phyloP scores from a whole-genome alignment of 2,329 filamentous ascomycete genomes.

The Clonostachys byssicola region DNA sequence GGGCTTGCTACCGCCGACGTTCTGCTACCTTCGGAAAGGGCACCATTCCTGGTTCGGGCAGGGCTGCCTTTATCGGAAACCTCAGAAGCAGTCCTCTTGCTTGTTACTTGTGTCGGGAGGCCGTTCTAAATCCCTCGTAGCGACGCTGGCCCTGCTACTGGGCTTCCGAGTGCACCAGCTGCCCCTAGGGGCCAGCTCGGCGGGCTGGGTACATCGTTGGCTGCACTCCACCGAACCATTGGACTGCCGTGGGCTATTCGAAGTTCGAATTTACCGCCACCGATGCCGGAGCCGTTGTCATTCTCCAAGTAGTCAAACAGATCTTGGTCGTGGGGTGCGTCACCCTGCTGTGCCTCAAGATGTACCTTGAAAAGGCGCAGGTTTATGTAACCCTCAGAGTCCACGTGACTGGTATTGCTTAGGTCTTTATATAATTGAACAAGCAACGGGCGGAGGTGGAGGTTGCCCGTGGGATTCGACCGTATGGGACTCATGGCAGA shows the following conservation, averaged over 20 bases:
- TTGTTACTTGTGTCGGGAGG: neutral
- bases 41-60: too few relatives aligned
- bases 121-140: constrained; percentile 26
- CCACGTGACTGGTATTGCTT: constrained; percentile 26
- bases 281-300: constrained; percentile 80
- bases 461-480: constrained; percentile 11
- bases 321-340: constrained; percentile 50
- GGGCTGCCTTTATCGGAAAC: too few relatives aligned
- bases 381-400: constrained; percentile 63
- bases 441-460: constrained; percentile 68
- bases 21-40: too few relatives aligned
- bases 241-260: constrained; percentile 42
- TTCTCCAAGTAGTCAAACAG: constrained; percentile 85
- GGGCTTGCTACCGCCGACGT: too few relatives aligned
- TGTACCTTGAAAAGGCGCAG: constrained; percentile 64
- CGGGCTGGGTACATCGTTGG: constrained; percentile 38
- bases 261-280: constrained; percentile 81
- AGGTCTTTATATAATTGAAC: constrained; percentile 73
- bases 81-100: too few relatives aligned
- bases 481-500: constrained; percentile 19
- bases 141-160: constrained; percentile 41
- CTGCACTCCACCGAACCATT: constrained; percentile 49
- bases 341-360: constrained; percentile 51
- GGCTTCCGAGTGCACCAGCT: constrained; percentile 69
- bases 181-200: constrained; percentile 44